Base-by-base conservation (phyloP, 441 rosid genomes). In the Gossypium davidsonii region DNA sequence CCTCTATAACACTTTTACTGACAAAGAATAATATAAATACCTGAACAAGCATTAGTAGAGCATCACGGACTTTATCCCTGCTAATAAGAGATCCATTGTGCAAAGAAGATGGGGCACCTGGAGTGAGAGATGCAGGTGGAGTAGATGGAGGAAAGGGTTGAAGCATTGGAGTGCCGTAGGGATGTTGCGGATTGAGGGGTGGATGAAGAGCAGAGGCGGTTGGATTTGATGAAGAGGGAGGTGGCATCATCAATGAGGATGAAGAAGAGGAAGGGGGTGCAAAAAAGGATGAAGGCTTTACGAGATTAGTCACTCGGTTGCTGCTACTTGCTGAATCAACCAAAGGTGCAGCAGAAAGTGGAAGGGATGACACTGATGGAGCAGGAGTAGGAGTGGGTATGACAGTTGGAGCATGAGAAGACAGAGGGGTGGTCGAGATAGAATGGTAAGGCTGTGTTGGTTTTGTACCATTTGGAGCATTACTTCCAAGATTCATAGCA, bases 121-220 rank as follows among this genome's bases (percentile, higher is more conserved):
- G 91, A 39, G 90, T 82, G 23, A 90, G 87, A 74, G 92, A 85
- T 18, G 85, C 84, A n/a, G 94, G 90, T 71, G 91, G 91, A 57
- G 75, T 73, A 17, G 92, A 89, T 17, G 94, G 92, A 28, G 92
- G 91, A 72, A 90, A 88, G 52, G 92, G 92, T 77, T 90, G 89
- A 80, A 86, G 92, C 85, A 90, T 49, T 57, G 90, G 91, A 46
- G 87, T 77, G 49, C 92, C 90, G 71, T 86, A 83, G 4, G 89
- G 87, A 21, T 87, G 88, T 74, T 83, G 91, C 79, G 82, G 72
- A 80, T 77, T 86, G 73, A 86, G 23, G 70, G 91, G 82, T 71
- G 86, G 84, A 51, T 83, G 83, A 60, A 82, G 76, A 71, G 88
- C 72, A 70, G 85, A 65, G 39, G 78, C 76, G 15, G 82, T 68